Base-by-base conservation (phyloP, 371 early-diverging fungal species). In the Syncephalastrum sp. region DNA sequence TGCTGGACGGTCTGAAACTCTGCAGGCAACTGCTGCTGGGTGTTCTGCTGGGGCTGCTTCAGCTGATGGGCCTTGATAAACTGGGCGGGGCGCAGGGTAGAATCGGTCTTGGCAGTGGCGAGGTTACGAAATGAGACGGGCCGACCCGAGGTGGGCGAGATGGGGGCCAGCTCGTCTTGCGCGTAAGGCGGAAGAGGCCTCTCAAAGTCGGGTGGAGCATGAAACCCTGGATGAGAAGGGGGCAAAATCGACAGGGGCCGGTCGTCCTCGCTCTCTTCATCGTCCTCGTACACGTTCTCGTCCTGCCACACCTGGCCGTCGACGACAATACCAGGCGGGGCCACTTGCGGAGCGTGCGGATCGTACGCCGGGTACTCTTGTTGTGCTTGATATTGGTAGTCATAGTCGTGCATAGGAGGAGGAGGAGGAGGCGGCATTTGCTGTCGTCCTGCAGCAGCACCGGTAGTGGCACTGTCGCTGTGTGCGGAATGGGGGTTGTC, bases 11-110 rank as follows among this genome's bases (percentile, higher is more conserved):
- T 50, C 19, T 61, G 65, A 54, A 71, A 54, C 25, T 74, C 72
- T 6, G 65, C 41, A 15, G 69, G 60, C 8, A 70, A 59, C 47
- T 50, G 50, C 7, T 29, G 50, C 6, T 19, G 38, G 38, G 38
- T 33, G 38, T 33, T 33, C 8, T 33, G 38, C 10, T 33, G 61
- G 15, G 50, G 38, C n/a, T 61, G 52, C 8, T 47, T 54, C 29
- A 64, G 59, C 14, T 54, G 54, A 19, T 69, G 61, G 15, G 75
- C 72, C 56, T 75, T 75, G 47, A 70, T 63, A 43, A 72, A 74
- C 38, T 59, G 61, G 17, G 64, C 55, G 10, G 77, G 74, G 50
- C 77, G 60, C 38, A 33, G 38, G 14, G 61, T 49, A 12, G 65
- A 64, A 44, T 63, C 54, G 46, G 53, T 54, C n/a, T 49, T 54